Evolutionary conservation across 768 basidiomycete genomes (phyloP).

Genomic region (Psilocybe cubensis): DNA sequence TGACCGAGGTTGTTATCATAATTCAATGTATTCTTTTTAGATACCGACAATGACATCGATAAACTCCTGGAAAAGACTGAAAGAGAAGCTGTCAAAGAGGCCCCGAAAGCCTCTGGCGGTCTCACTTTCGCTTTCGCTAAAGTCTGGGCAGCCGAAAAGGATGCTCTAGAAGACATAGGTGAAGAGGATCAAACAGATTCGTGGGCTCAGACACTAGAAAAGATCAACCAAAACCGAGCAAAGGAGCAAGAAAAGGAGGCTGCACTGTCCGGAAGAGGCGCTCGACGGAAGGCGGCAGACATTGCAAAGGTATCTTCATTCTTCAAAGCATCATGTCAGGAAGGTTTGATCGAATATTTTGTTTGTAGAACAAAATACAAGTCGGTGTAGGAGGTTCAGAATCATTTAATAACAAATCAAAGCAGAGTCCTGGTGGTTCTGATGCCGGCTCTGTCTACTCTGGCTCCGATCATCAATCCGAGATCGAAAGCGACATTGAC

Average conservation of each 20-base stretch:
- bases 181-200: conserved; percentile 73
- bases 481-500: conserved; percentile 21
- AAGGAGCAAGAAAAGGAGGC: conserved; percentile 45
- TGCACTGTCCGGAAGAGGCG: conserved; percentile 72
- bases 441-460: conserved; percentile 37
- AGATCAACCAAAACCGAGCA: conserved; percentile 47
- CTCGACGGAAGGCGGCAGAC: conserved; percentile 74
- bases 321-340: neutral
- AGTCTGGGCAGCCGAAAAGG: conserved; percentile 86
- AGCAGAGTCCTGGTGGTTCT: conserved; percentile 17
- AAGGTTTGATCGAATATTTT: conserved; percentile 5
- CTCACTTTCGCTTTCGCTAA: conserved; percentile 87
- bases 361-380: conserved; percentile 33
- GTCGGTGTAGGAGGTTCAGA: conserved; percentile 14
- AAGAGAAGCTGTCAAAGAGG: conserved; percentile 62
- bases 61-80: conserved; percentile 88
- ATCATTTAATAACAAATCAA: conserved; percentile 18
- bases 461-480: conserved; percentile 30
- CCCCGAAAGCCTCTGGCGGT: conserved; percentile 49
- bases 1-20: neutral
- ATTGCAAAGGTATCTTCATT: conserved; percentile 41
- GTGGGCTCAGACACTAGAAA: conserved; percentile 77
- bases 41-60: conserved; percentile 82
- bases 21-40: conserved; percentile 36
- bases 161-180: conserved; percentile 65